Percentiles rank a stretch among this genome's conserved stretches.
Evolutionary conservation across 176 grass and related monocot genomes (phyloP).

Genomic region (Avena sativa): DNA sequence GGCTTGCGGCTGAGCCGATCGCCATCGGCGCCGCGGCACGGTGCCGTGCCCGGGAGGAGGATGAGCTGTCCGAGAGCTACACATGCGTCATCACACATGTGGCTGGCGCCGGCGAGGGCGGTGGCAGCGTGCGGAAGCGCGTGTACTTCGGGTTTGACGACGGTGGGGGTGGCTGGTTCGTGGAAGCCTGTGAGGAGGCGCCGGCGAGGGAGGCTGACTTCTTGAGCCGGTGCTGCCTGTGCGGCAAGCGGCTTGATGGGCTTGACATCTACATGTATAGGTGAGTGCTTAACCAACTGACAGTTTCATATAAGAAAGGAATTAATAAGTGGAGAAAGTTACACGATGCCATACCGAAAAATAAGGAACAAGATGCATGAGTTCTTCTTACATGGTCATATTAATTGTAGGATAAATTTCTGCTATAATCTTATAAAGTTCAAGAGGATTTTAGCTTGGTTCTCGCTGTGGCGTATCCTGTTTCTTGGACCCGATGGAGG

Average conservation of each 20-base stretch:
- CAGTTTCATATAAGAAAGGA: neutral
- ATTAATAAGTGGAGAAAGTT: neutral
- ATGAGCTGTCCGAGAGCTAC: conserved; percentile 69
- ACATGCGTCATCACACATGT: conserved; percentile 67
- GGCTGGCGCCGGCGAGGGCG: conserved; percentile 24
- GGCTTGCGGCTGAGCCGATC: conserved; percentile 53
- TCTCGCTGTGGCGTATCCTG: neutral
- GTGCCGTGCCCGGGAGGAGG: conserved; percentile 39
- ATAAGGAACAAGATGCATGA: neutral
- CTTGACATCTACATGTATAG: conserved; percentile 72
- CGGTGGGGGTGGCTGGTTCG: conserved; percentile 17
- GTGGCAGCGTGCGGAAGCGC: conserved; percentile 48
- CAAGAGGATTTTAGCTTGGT: neutral
- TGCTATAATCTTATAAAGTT: neutral
- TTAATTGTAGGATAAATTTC: neutral
- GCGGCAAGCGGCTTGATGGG: conserved; percentile 62
- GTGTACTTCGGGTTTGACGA: conserved; percentile 54
- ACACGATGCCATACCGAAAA: neutral
- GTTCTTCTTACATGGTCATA: neutral
- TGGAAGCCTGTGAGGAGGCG: conserved; percentile 38
- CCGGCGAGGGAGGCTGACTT: conserved; percentile 46
- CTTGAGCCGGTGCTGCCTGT: conserved; percentile 62
- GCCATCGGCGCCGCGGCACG: conserved; percentile 37
- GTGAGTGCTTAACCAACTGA: conserved; percentile 34
- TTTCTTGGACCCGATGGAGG: neutral